Evolutionary conservation across 1,284 basidiomycete species (phyloP), one percentile per base, ranked within the genome.

Genomic region (Amylostereum areolatum): DNA sequence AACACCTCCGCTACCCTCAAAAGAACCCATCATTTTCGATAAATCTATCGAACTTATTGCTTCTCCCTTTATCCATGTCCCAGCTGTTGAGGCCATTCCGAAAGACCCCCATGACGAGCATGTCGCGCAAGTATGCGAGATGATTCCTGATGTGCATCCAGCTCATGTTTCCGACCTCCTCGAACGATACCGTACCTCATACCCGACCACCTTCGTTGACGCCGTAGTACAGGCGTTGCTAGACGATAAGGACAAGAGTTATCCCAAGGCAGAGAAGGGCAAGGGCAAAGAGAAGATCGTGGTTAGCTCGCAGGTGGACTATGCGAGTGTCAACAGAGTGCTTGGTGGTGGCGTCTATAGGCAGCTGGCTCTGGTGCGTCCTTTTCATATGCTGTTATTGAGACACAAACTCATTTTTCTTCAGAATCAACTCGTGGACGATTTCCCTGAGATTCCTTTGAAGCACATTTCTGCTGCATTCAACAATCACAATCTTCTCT

Each of bases 131-230:
- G 70, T 87, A 33, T 66, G 85, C 37, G 84, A 86, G 59, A 74
- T 89, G 34, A 64, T 87, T 25, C 85, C 86, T 0, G 81, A 87
- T 56, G 81, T 85, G 8, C 69, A 74, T 7, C 77, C 79, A 0
- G 68, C 70, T 2, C 71, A 85, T 55, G 73, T 73, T 8, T 58
- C 69, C 18, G 53, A 61, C 1, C 74, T 85, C 29, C 59, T 85
- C 9, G 61, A 67, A 32, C 57, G 70, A 43, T 66, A 75, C 51
- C 55, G 62, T 27, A 59, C 62, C 4, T 50, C 55, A 5, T 58
- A 65, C 35, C 52, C 61, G 12, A 64, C 62, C 5, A 59, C 68
- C n/a, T 70, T 78, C 37, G 69, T 80, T 36, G 75, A 81, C 55
- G 62, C 63, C 3, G 74, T 85, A 1, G 54, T 89, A 7, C 77